Evolutionary conservation across 257 asterid species (phyloP), one percentile per base, ranked within the genome.

Genomic region (Henckelia pumila): DNA sequence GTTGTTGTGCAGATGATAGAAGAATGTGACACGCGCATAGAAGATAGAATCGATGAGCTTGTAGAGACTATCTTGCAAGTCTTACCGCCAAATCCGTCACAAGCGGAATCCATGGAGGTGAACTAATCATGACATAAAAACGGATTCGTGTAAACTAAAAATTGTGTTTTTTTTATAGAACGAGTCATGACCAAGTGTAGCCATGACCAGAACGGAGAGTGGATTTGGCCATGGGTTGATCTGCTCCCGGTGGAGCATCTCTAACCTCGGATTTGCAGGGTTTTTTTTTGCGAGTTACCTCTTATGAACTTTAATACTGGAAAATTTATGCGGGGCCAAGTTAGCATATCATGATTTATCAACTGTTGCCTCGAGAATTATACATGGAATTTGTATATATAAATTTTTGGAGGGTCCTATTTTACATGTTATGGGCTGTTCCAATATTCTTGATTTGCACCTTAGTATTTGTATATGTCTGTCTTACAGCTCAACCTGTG

Each of bases 11-110:
- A 47, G 53, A 47, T 47, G 4, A 47, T 47, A 47, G 53, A 47
- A 16, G 53, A 47, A 47, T 47, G 53, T 44, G 52, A 44, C 2
- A 1, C 19, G 7, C 20, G 20, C 16, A 8, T 47, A 20, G 53
- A 47, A 47, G 53, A 47, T 47, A 78, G 71, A 44, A 59, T 63
- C 11, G 74, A 76, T 1, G 84, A 79, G 67, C 65, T 85, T 61
- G 71, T 82, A 16, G 85, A 85, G 72, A 52, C 59, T 1, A 14
- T 16, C 21, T 4, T 16, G 20, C 53, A 47, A 47, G 20, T 47
- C 17, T 47, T 47, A 17, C 55, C 21, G 8, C 55, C 55, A 17
- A 20, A 17, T 47, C 55, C 53, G 16, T 47, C 53, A 47, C 53
- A 47, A 47, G 20, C 20, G 1, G 55, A 47, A 47, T 5, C 55